These are phyloP conservation scores for Ormosia emarginata DNA, from an alignment of 306 rosid genomes.

Conservation along the genomic window DNA sequence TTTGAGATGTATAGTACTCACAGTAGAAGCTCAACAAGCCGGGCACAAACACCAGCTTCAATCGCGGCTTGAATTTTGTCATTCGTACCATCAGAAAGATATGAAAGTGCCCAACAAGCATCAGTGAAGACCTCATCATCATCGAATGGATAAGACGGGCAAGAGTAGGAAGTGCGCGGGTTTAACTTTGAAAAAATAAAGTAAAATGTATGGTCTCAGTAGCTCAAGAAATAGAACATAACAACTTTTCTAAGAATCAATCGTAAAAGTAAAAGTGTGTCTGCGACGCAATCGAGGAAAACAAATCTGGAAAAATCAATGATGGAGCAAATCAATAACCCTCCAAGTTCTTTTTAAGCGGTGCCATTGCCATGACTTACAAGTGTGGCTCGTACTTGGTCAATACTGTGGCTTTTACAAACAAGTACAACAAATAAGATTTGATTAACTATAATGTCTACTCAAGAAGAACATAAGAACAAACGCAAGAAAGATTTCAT, in stretches of 20 bases:
- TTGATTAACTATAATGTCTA: background rate
- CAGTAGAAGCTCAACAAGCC: slow-evolving; percentile 86
- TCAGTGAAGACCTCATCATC: slow-evolving; percentile 96
- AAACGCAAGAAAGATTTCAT: background rate
- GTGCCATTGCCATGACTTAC: background rate
- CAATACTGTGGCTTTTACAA: background rate
- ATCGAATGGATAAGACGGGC: slow-evolving; percentile 76
- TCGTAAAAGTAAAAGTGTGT: background rate
- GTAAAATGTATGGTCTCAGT: background rate
- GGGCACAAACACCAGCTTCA: slow-evolving; percentile 81
- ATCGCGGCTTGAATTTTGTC: slow-evolving; percentile 95
- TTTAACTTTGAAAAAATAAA: slow-evolving; percentile 50
- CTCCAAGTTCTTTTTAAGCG: background rate
- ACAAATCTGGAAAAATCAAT: background rate
- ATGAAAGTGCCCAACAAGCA: slow-evolving; percentile 97
- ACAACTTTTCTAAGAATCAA: background rate
- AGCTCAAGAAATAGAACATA: background rate
- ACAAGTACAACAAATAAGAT: background rate
- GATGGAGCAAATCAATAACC: background rate
- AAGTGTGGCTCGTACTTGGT: background rate
- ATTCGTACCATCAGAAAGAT: slow-evolving; percentile 93
- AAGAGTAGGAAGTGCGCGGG: slow-evolving; percentile 98
- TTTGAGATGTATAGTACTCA: slow-evolving; percentile 36
- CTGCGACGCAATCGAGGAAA: background rate
- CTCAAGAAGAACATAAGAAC: background rate